A percentile compares a stretch with the other conserved stretches of the same genome.
Conservation (phyloP, 208 protist species). For the Angomonas deanei region DNA sequence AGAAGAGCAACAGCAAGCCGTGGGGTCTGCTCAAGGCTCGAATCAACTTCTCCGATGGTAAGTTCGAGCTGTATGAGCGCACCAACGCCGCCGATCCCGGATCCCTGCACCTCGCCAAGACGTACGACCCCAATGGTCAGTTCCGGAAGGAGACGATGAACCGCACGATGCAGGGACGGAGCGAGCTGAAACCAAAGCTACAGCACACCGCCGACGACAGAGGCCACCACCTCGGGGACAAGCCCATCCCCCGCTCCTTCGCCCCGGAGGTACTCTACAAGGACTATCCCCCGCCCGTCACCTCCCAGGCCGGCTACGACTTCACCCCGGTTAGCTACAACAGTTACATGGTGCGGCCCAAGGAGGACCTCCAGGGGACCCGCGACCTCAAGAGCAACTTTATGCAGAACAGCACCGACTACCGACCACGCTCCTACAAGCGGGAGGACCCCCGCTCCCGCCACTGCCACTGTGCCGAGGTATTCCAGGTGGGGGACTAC, state of each 20-base stretch:
- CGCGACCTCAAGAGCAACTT: slow-evolving; percentile 73
- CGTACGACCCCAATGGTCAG: slow-evolving; percentile 67
- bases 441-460: slow-evolving; percentile 47
- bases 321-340: slow-evolving; percentile 82
- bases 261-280: slow-evolving; percentile 71
- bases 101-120: slow-evolving; percentile 39
- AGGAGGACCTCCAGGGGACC: slow-evolving; percentile 51
- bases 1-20: slow-evolving; percentile 61
- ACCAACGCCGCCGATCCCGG: slow-evolving; percentile 32
- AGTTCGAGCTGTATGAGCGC: slow-evolving; percentile 62
- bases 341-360: slow-evolving; percentile 50
- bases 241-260: slow-evolving; percentile 55
- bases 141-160: slow-evolving; percentile 44
- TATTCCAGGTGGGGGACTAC: slow-evolving; percentile 85
- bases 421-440: slow-evolving; percentile 69
- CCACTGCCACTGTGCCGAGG: slow-evolving; percentile 83
- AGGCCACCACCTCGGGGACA: slow-evolving; percentile 48
- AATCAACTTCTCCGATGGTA: slow-evolving; percentile 73
- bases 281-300: slow-evolving; percentile 67
- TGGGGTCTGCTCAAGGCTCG: slow-evolving; percentile 73
- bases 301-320: slow-evolving; percentile 77
- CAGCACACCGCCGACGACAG: slow-evolving; percentile 45
- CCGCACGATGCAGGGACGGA: slow-evolving; percentile 23
- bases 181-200: slow-evolving; percentile 41
- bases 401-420: slow-evolving; percentile 62